Evolutionary conservation across 73 alveolate species (phyloP).

Genomic region (Paramecium sonneborni): DNA sequence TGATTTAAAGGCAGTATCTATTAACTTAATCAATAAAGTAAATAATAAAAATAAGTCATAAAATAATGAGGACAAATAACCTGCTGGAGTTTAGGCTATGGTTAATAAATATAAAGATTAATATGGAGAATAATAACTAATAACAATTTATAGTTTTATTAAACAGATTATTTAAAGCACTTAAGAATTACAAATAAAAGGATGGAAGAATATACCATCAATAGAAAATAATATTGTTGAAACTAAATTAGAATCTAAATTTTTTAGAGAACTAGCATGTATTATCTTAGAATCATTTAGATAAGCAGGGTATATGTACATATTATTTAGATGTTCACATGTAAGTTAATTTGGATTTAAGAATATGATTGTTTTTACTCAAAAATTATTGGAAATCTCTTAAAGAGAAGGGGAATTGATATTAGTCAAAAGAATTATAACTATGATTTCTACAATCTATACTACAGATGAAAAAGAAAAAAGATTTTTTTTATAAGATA

Average conservation of each 20-base stretch:
- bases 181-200: not conserved
- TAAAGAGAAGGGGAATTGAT: conserved; percentile 34
- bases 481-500: conserved; percentile 26
- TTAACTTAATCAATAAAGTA: not conserved
- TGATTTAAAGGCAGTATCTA: not conserved
- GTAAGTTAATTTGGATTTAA: not conserved
- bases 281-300: conserved; percentile 31
- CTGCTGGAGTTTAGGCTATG: not conserved
- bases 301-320: not conserved
- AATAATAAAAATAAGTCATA: conserved; percentile 17
- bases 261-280: conserved; percentile 19
- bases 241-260: not conserved
- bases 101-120: not conserved
- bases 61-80: not conserved
- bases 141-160: not conserved
- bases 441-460: conserved; percentile 34
- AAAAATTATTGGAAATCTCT: conserved; percentile 14
- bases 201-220: not conserved
- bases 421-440: not conserved
- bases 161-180: not conserved
- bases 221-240: not conserved
- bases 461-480: not conserved
- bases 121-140: not conserved
- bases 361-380: not conserved
- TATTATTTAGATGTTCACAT: not conserved